A percentile compares a stretch with the other conserved stretches of the same genome.
Evolutionary conservation across 257 asterid species (phyloP).

Genomic region (Primulina eburnea): DNA sequence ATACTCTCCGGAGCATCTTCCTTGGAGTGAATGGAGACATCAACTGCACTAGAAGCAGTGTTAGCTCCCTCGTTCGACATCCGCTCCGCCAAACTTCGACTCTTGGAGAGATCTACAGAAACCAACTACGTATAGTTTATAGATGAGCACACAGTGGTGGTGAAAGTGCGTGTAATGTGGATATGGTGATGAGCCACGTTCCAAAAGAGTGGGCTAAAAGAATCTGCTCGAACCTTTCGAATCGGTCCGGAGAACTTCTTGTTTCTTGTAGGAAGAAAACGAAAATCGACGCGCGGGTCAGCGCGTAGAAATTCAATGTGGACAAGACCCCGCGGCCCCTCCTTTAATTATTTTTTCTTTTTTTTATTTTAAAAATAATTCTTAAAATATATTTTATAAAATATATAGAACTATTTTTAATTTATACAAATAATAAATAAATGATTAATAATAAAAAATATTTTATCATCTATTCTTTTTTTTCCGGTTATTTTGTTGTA

Average conservation of each 20-base stretch:
- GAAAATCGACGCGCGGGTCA: constrained; percentile 10
- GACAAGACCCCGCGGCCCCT: no score
- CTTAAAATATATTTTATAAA: no score
- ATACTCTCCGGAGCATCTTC: constrained; percentile 33
- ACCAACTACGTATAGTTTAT: constrained; percentile 3
- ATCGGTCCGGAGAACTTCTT: no score
- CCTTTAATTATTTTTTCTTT: no score
- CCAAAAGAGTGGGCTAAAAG: constrained; percentile 22
- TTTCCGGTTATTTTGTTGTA: no score
- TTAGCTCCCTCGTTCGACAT: constrained; percentile 35
- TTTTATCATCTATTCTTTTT: no score
- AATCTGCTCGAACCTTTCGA: constrained; percentile 17
- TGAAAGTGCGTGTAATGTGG: constrained; percentile 16
- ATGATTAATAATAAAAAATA: no score
- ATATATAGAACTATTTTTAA: no score
- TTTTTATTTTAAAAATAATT: no score
- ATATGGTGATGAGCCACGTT: constrained; percentile 32
- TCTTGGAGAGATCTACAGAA: constrained; percentile 52
- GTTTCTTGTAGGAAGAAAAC: background rate
- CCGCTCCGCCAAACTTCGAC: constrained; percentile 31
- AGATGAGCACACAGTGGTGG: constrained; percentile 16
- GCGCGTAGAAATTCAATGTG: constrained; percentile 13
- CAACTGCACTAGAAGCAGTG: constrained; percentile 46
- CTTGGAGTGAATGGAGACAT: constrained; percentile 44
- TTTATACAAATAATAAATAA: no score